Percentiles rank a stretch among this genome's conserved stretches.
phyloP scores from a whole-genome alignment of 2,329 filamentous ascomycete species.

The Sporothrix phasma region DNA sequence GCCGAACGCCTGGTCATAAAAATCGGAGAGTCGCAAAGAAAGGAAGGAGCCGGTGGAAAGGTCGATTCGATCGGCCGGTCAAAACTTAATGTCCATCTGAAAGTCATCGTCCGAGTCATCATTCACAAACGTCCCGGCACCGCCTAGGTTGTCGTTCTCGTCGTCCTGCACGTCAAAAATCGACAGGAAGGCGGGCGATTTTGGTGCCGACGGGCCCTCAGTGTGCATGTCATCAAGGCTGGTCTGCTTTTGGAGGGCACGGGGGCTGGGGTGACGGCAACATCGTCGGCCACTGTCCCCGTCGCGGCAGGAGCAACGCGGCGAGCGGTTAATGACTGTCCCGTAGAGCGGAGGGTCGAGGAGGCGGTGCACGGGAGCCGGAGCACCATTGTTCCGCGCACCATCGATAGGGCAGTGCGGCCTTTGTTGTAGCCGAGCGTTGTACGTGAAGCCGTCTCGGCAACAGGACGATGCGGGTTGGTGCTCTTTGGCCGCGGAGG shows the following conservation, averaged over 20 bases:
- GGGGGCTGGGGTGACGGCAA: not conserved
- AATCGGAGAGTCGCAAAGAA: not conserved
- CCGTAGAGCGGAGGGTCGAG: not conserved
- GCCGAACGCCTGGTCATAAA: not conserved
- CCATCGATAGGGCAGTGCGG: constrained; percentile 42
- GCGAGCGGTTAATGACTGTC: not conserved
- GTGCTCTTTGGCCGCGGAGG: constrained; percentile 12
- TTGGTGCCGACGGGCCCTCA: constrained; percentile 26
- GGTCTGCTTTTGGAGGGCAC: not conserved
- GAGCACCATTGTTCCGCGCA: constrained; percentile 26
- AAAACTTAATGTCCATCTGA: constrained; percentile 38
- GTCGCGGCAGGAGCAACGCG: not conserved
- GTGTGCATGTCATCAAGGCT: not conserved
- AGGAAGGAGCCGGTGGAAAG: not conserved
- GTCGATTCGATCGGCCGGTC: not conserved
- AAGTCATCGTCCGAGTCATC: constrained; percentile 46
- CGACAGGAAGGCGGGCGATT: constrained; percentile 43
- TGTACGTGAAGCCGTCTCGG: constrained; percentile 60
- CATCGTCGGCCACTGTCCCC: not conserved
- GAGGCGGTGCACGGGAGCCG: constrained; percentile 27
- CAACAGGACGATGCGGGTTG: constrained; percentile 26
- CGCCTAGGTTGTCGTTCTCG: constrained; percentile 35
- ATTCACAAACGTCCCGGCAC: constrained; percentile 25
- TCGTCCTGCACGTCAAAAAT: constrained; percentile 44
- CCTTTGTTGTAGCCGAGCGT: constrained; percentile 83